Base-by-base conservation (phyloP, 768 basidiomycete genomes). In the Coprinellus micaceus region DNA sequence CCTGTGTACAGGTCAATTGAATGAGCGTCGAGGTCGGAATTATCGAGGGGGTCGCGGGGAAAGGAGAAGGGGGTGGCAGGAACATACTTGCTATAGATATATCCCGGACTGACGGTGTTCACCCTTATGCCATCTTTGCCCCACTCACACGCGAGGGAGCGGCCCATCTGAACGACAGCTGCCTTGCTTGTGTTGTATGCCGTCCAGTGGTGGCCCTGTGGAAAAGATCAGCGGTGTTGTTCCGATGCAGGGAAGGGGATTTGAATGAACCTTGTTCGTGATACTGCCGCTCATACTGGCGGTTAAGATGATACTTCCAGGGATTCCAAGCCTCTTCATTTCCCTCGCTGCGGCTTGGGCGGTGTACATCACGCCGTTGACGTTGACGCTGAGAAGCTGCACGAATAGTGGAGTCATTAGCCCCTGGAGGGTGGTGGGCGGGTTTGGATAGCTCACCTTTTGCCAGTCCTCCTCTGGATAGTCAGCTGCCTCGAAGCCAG, bases 111-210 rank as follows among this genome's bases (percentile, higher is more conserved):
- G 55, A 91, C 72, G 3, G 80, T 72, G 66, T 91, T 91, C 58
- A 88, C 87, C 2, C 88, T 76, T 48, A 91, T 89, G 2, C 74
- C 69, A 61, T 83, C 73, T n/a, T 69, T 69, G 2, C 86, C 88
- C 1, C 90, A 78, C 63, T 91, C 89, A 65, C 85, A 87, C 2
- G 87, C 88, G 81, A 91, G 80, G 61, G 84, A 86, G 36, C 89
- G 82, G 2, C 74, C 81, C 84, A 89, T 87, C 71, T 91, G 89
- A 30, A 89, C 59, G n/a, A 91, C 84, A n/a, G 85, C 89, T 1
- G 84, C 76, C 71, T 90, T 91, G 69, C 82, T 83, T 21, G 82
- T 80, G 66, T 88, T 89, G 69, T 90, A 90, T 2, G 85, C 82
- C 36, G 83, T 77, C 85, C 84, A 89, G 17, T 81, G 77, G 58